phyloP scores from a whole-genome alignment of 352 stramenopile genomes.

The Phytophthora sp. region DNA sequence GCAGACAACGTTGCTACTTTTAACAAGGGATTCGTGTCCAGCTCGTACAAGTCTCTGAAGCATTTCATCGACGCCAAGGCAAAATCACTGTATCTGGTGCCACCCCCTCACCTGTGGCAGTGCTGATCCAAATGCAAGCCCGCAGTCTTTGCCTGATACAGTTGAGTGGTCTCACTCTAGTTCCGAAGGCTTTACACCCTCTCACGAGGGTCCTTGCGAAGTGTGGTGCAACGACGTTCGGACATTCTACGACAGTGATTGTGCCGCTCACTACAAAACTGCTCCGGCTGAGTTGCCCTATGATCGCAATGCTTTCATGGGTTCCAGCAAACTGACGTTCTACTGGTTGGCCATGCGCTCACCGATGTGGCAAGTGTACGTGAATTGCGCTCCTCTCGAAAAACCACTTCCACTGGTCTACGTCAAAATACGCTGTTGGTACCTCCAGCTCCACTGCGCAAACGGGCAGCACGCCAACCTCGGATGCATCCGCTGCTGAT shows the following conservation, averaged over 20 bases:
- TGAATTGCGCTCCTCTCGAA: slow-evolving; percentile 32
- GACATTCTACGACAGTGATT: slow-evolving; percentile 20
- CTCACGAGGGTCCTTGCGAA: slow-evolving; percentile 49
- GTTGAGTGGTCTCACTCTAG: slow-evolving; percentile 30
- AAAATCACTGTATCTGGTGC: slow-evolving; percentile 24
- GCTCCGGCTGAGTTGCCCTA: slow-evolving; percentile 40
- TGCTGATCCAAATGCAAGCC: slow-evolving; percentile 14
- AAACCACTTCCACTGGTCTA: slow-evolving; percentile 13
- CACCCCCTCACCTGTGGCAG: slow-evolving; percentile 28
- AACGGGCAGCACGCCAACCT: slow-evolving; percentile 22
- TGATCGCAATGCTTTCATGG: slow-evolving; percentile 28
- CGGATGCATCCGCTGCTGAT: slow-evolving; percentile 5
- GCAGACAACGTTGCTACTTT: slow-evolving; percentile 30
- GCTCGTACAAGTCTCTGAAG: slow-evolving; percentile 31
- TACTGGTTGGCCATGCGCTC: slow-evolving; percentile 51
- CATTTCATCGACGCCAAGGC: slow-evolving; percentile 18
- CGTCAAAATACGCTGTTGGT: slow-evolving; percentile 23
- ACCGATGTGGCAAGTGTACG: slow-evolving; percentile 50
- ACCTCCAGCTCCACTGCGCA: too few species aligned
- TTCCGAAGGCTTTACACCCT: slow-evolving; percentile 33
- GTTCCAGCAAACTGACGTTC: slow-evolving; percentile 36
- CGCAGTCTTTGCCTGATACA: slow-evolving; percentile 20
- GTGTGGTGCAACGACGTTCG: slow-evolving; percentile 45
- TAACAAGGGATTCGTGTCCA: slow-evolving; percentile 21
- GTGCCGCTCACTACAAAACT: slow-evolving; percentile 24